Evolutionary conservation across 1,284 basidiomycete species (phyloP), one percentile per base, ranked within the genome.

Genomic region (Trametes sp.): DNA sequence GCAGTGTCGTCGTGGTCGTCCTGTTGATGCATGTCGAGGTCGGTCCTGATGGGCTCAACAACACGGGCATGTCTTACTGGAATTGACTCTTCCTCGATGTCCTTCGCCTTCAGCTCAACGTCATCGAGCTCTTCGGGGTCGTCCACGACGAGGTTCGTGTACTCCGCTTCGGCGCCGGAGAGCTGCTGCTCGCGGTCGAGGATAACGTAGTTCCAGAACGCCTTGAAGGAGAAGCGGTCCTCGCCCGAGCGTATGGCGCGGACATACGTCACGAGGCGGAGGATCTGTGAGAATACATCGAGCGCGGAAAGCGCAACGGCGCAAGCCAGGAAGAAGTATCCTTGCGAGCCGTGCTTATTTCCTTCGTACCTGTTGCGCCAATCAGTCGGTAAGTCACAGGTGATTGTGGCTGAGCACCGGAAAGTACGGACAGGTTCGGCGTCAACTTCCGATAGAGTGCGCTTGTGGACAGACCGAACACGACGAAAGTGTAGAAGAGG

Each of bases 381-480:
- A 64, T 55, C 54, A 38, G 14, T 41, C 57, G 61, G 65, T 67
- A 35, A 64, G 57, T 46, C 10, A 51, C 35, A 50, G 46, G 64
- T 62, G 36, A 49, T 49, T 26, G 28, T 28, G 33, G 14, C 36
- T 42, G 61, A 62, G 48, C 35, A 57, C 55, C 44, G 48, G 54
- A 36, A 65, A 67, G 52, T 45, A 80, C 87, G 74, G 79, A 95
- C 89, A 94, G 87, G 75, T 94, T 82, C 0, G 92, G 92, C 1
- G 91, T 93, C 58, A 90, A 74, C 69, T 92, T 92, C 56, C 80
- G 81, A 74, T 94, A 94, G 35, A 92, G 73, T 2, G 81, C 81
- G 68, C 87, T 88, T 26, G 87, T 77, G 10, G 85, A 80, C 67
- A 89, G 83, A 11, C 91, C 92, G 41, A 94, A 72, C 1, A 78